Conservation (phyloP, 345 rosid genomes). For the Salix dunnii region DNA sequence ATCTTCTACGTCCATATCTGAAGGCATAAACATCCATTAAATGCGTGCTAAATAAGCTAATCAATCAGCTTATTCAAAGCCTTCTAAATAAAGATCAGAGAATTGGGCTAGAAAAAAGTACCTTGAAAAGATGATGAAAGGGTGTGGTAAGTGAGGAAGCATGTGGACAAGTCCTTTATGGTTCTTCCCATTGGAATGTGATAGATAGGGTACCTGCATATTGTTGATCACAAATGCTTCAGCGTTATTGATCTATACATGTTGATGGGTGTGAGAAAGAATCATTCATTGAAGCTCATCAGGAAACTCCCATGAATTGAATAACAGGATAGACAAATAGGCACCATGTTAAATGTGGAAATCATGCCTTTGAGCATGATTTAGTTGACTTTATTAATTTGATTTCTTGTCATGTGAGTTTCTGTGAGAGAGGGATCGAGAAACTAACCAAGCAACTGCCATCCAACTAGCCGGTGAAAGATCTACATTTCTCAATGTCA, state of each 20-base stretch:
- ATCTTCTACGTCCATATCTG: conserved; percentile 77
- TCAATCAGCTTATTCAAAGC: neutral
- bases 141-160: conserved; percentile 96
- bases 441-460: conserved; percentile 87
- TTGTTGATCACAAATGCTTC: conserved; percentile 2
- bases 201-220: conserved; percentile 83
- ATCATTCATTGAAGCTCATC: neutral
- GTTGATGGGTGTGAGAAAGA: neutral
- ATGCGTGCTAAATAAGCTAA: too few species aligned
- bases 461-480: conserved; percentile 99
- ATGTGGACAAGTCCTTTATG: conserved; percentile 90
- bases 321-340: neutral
- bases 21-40: neutral
- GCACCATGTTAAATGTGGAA: neutral
- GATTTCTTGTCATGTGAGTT: neutral
- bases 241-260: neutral
- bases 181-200: conserved; percentile 99
- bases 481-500: conserved; percentile 93
- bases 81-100: neutral
- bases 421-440: neutral
- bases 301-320: neutral
- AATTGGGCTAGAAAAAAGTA: conserved; percentile 14
- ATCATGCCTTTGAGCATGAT: neutral
- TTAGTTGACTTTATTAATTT: conserved; percentile 4
- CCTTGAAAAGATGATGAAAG: conserved; percentile 97